Conservation (phyloP, 2,329 filamentous ascomycete species). For the Neophaeococcomyces mojaviensis region DNA sequence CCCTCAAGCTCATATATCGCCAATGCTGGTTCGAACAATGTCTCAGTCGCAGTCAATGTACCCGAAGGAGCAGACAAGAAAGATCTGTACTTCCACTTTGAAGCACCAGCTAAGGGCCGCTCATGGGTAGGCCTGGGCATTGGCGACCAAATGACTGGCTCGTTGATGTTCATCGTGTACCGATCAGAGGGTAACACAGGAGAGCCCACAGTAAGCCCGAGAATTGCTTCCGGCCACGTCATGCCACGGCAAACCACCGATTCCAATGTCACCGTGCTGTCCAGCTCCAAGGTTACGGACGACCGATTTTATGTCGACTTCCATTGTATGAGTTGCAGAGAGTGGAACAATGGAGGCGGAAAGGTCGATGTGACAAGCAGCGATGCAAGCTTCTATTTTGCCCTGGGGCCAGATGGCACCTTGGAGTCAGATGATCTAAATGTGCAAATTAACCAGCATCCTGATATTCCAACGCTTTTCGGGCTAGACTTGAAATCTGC, state of each 20-base stretch:
- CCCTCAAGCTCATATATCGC: background rate
- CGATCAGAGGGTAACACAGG: slow-evolving; percentile 19
- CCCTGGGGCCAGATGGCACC: slow-evolving; percentile 43
- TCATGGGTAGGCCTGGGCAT: slow-evolving; percentile 26
- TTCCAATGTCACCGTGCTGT: slow-evolving; percentile 39
- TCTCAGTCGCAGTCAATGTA: slow-evolving; percentile 23
- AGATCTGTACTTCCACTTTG: slow-evolving; percentile 23
- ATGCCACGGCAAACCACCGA: slow-evolving; percentile 32
- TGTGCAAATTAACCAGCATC: slow-evolving; percentile 46
- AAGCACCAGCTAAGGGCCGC: slow-evolving; percentile 16
- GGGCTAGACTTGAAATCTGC: slow-evolving; percentile 49
- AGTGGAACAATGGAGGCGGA: slow-evolving; percentile 39
- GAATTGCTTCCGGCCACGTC: slow-evolving; percentile 23
- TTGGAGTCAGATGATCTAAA: slow-evolving; percentile 35
- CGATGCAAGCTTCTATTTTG: slow-evolving; percentile 48
- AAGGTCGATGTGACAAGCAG: slow-evolving; percentile 45
- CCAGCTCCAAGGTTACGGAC: slow-evolving; percentile 41
- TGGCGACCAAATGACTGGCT: slow-evolving; percentile 23
- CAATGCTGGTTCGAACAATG: slow-evolving; percentile 11
- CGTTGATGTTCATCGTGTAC: slow-evolving; percentile 28
- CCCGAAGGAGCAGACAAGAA: slow-evolving; percentile 14
- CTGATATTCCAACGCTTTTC: slow-evolving; percentile 41
- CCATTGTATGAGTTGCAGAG: slow-evolving; percentile 47
- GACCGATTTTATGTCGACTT: slow-evolving; percentile 43
- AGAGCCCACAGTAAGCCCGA: slow-evolving; percentile 24